Evolutionary conservation across 2,329 filamentous ascomycete species (phyloP), one percentile per base, ranked within the genome.

Genomic region (Talaromyces islandicus): DNA sequence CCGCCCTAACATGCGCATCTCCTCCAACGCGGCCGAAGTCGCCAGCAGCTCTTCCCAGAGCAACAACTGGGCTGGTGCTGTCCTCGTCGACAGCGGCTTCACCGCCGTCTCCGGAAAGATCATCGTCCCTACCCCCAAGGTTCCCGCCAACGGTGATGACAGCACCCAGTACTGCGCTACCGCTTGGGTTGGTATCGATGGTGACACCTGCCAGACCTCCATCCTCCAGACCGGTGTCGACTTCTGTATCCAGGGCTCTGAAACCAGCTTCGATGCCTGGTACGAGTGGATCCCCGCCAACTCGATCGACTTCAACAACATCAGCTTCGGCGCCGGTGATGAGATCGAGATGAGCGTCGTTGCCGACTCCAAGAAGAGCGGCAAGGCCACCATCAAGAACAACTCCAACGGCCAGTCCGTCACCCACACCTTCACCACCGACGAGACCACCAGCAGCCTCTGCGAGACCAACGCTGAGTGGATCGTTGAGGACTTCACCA

Each of bases 161-260:
- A 69, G 67, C 51, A 79, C 82, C 66, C 78, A 79, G 52, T 59
- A 58, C 51, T 59, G 54, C n/a, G 59, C 80, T 24, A 79, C 80
- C 2, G 82, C 81, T 11, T 86, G 83, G 84, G 83, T 86, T 10
- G 84, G 84, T 30, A 85, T 87, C 61, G 84, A 86, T 61, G 84
- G 84, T 12, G 81, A 85, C 66, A 83, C 81, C 7, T 85, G 81
- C 70, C 68, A 68, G 19, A 75, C 73, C 4, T 80, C 82, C 7
- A 84, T 85, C 59, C 71, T 86, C 11, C 83, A 85, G 69, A 81
- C 82, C 1, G 84, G 83, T 41, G 72, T 86, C 50, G 83, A 85
- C 69, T 83, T 83, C 68, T 80, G 78, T 57, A 71, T 80, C 54
- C 66, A 77, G 21, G 71, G 75, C 19, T 68, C 66, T 10, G 30